Conservation (phyloP, 108 stramenopile genomes). For the Skeletonema grethae region DNA sequence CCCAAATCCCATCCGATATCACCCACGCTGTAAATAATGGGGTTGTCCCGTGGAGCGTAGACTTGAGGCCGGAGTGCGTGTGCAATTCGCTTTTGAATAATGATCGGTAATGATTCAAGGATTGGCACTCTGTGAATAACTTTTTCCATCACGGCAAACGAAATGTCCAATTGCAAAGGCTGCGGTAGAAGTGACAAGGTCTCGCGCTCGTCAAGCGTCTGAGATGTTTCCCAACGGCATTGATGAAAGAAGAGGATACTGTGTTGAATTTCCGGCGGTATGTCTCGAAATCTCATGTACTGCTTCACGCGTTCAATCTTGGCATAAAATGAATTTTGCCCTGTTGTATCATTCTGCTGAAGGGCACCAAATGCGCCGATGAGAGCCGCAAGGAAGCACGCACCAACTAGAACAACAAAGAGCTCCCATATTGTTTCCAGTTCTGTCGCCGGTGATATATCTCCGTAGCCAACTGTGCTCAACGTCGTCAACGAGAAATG, state of each 20-base stretch:
- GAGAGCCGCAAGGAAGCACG: conserved; percentile 53
- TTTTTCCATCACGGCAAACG: conserved; percentile 34
- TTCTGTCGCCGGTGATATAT: conserved; percentile 51
- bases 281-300: conserved; percentile 50
- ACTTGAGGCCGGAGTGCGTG: conserved; percentile 39
- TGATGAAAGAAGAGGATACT: conserved; percentile 49
- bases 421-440: conserved; percentile 58
- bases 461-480: conserved; percentile 24
- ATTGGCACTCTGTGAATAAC: conserved; percentile 43
- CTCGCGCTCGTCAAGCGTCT: conserved; percentile 42
- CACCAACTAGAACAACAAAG: conserved; percentile 46
- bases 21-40: conserved; percentile 51
- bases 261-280: conserved; percentile 38
- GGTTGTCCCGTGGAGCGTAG: conserved; percentile 13
- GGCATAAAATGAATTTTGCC: conserved; percentile 49
- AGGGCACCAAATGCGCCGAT: conserved; percentile 46
- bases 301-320: conserved; percentile 48
- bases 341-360: conserved; percentile 37
- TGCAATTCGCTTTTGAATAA: conserved; percentile 46
- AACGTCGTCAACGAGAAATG: conserved; percentile 54
- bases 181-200: conserved; percentile 43
- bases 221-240: conserved; percentile 38
- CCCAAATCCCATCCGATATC: conserved; percentile 61
- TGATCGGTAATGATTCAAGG: conserved; percentile 16
- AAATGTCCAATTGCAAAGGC: conserved; percentile 56